Base-by-base conservation (phyloP, 371 early-diverging fungal genomes). In the Mucor mucedo region DNA sequence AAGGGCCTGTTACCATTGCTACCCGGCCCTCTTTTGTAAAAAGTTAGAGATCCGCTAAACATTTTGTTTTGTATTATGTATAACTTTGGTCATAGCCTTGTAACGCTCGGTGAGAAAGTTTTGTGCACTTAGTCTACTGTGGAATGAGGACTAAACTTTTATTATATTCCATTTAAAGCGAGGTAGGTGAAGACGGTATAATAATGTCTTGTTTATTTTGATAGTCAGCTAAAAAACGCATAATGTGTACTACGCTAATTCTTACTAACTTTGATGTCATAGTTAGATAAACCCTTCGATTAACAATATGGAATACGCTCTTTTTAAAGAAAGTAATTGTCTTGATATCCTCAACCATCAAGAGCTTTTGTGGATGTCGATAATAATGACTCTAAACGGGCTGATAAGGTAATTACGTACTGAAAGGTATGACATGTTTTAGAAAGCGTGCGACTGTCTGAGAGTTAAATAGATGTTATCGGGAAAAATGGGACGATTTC, bases 391-490 rank as follows among this genome's bases (percentile, higher is more conserved):
- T 48, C 7, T 9, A 48, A 42, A 14, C 10, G 44, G 14, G 5
- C 27, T 27, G 27, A 27, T 48, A 48, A 48, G 48, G 28, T 27
- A 28, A 48, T 48, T 28, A 48, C 48, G 21, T 48, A 44, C 14
- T 21, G 48, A 48, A 27, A 28, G 28, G 27, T 16, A 48, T 14
- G 44, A 42, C 44, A 42, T 42, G 8, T 42, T 42, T 42, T 42
- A 4, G 27, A 48, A 28, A 11, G 29, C 16, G 48, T 27, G 28
- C 16, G 28, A 32, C 14, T 11, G n/a, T 48, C 49, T 58, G 59
- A 48, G 59, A 50, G n/a, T 52, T 2, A 60, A 60, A 42, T 52
- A 40, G 60, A 60, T 60, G 16, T 32, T 52, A 60, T 60, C 60
- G 52, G 41, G 42, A 47, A 58, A 33, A 9, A 14, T 5, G 52